Evolutionary conservation across 2,329 filamentous ascomycete genomes (phyloP), one percentile per base, ranked within the genome.

Genomic region (Fusarium haematococcum): DNA sequence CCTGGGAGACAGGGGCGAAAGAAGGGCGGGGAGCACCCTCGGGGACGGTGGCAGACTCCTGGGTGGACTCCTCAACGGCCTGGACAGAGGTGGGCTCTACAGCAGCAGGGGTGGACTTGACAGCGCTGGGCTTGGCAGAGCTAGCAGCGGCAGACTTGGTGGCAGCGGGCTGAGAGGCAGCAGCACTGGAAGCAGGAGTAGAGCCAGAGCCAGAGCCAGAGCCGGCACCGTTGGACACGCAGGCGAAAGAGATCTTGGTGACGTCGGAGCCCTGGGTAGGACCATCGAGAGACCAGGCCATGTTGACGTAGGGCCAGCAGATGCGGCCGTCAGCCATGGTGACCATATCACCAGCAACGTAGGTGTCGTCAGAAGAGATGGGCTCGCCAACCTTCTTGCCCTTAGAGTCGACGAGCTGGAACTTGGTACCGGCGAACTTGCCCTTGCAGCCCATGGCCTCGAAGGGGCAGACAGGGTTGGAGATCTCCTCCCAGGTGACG

Each of bases 331-430:
- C 88, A n/a, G 81, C 75, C 83, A 90, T 87, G 35, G 88, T 90
- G 13, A 90, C 89, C 85, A 91, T 90, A 75, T 92, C 90, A 43
- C 90, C 90, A 9, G 89, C 88, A 54, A 92, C 88, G 75, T 85
- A 90, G n/a, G 87, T 86, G 77, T 90, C 84, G 14, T 79, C 84
- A n/a, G 84, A 86, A 63, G 83, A 84, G 67, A 91, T 76, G 2
- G 87, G 80, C 18, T 84, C 81, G 23, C 89, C 90, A 39, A 90
- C 82, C 77, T 86, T 88, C 62, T 84, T 81, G 3, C 90, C 90
- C 14, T 83, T 79, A 63, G 80, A 84, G 75, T 86, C 84, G 30
- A 91, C 87, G 62, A 89, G 82, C 81, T 91, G 90, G 84, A 89
- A 91, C 79, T 86, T 88, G 9, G 90, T 87, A 11, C 90, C 90